Evolutionary conservation across 768 basidiomycete species (phyloP).

Genomic region (Saitozyma podzolica): DNA sequence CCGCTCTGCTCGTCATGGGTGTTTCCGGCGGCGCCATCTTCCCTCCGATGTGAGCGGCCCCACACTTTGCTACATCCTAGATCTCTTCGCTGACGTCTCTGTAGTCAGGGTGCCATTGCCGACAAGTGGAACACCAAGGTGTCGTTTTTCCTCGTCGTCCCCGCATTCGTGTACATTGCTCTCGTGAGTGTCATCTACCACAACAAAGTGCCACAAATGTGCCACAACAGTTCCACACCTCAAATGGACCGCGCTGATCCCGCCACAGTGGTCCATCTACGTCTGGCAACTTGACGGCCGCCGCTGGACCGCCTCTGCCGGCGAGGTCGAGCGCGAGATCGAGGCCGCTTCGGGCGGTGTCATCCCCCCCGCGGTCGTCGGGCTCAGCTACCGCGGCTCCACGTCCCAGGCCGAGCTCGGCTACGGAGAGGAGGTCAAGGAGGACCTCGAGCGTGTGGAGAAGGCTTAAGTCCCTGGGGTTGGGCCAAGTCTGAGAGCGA

Average conservation of each 20-base stretch:
- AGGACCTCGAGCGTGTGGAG: constrained; percentile 26
- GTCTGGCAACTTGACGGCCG: neutral
- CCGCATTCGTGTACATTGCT: constrained; percentile 41
- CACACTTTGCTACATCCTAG: too few species aligned
- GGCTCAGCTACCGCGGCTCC: constrained; percentile 24
- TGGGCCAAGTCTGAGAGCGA: too few species aligned
- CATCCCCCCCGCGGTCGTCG: constrained; percentile 25
- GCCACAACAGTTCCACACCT: neutral
- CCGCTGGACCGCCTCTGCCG: constrained; percentile 6
- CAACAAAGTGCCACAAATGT: too few species aligned
- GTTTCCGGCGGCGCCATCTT: constrained; percentile 49
- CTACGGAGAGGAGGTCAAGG: constrained; percentile 18
- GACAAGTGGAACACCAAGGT: constrained; percentile 41
- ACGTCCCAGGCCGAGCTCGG: constrained; percentile 9
- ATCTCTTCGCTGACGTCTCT: too few species aligned
- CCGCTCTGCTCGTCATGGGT: constrained; percentile 50
- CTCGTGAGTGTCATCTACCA: too few species aligned
- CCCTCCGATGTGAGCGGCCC: constrained; percentile 33
- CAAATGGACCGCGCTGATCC: neutral
- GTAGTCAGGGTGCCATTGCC: constrained; percentile 48
- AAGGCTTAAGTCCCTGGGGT: constrained; percentile 8
- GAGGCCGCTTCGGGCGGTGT: constrained; percentile 18
- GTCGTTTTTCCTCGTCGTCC: constrained; percentile 45
- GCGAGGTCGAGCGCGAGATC: constrained; percentile 23
- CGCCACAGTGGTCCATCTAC: neutral